Base-by-base conservation (phyloP, 83 land plant genomes). In the Diphasiastrum complanatum region DNA sequence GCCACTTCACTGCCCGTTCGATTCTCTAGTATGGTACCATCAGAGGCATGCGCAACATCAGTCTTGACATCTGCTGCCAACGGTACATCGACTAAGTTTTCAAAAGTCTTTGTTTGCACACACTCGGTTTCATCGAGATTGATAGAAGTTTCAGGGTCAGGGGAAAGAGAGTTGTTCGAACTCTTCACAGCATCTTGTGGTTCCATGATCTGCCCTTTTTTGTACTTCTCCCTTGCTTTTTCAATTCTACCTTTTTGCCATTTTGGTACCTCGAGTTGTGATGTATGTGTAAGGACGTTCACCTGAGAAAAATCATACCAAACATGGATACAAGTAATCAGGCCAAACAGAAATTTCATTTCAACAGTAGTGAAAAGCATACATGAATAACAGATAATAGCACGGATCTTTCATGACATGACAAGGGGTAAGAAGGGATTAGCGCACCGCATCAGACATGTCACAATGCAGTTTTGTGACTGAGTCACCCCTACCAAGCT, bases 401-500 rank as follows among this genome's bases (percentile, higher is more conserved):
- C 35, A 59, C n/a, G n/a, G n/a, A n/a, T n/a, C n/a, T n/a, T n/a
- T n/a, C n/a, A n/a, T n/a, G n/a, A n/a, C n/a, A 16, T n/a, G 16
- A 14, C 12, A n/a, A n/a, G n/a, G n/a, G 18, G 1, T 14, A 41
- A 18, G 45, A 41, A 14, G 18, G 12, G 18, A 1, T 48, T 47
- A 51, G 3, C 82, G 54, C 60, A 89, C 96, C 62, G 92, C 92
- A 81, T 89, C 92, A 37, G 92, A 80, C 77, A 86, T 75, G 65
- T 89, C 91, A 52, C 79, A 79, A 52, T 89, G 96, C 69, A 89
- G 74, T 74, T 86, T 89, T 26, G 88, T 77, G 52, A 82, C 85
- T 2, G 95, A 79, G 73, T 87, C 83, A 51, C 93, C 91, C 53
- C 62, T 56, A 16, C 76, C 84, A 54, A 79, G 81, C 56, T 85